phyloP scores from a whole-genome alignment of 345 rosid species.

The Eutrema yunnanense region DNA sequence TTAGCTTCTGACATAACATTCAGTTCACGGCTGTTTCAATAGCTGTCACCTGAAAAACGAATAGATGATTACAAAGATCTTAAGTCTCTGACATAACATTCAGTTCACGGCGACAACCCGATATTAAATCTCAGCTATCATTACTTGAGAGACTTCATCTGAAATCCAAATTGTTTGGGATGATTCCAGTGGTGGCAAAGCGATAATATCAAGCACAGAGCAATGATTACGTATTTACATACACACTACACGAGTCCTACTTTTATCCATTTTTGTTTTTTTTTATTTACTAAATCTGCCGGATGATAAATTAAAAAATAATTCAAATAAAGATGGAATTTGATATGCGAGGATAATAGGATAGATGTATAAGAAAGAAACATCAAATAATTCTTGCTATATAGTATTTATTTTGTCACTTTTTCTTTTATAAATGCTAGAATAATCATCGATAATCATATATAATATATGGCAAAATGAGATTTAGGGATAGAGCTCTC shows the following conservation, averaged over 20 bases:
- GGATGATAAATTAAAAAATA: not conserved
- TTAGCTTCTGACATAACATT: not conserved
- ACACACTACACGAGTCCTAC: not conserved
- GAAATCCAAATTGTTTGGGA: slow-evolving; percentile 34
- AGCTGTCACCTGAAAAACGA: no score
- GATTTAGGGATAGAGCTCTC: no score
- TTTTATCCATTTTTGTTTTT: not conserved
- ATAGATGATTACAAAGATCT: not conserved
- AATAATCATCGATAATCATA: not conserved
- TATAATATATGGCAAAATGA: no score
- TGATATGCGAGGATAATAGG: no score
- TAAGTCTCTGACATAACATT: not conserved
- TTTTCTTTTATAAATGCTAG: no score
- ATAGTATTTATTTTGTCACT: no score
- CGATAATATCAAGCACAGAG: not conserved
- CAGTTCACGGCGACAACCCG: not conserved
- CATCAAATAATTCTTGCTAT: no score
- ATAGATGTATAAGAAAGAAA: no score
- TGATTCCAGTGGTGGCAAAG: slow-evolving; percentile 14
- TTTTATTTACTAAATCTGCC: not conserved
- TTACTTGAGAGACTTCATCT: slow-evolving; percentile 34
- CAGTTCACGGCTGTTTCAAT: not conserved
- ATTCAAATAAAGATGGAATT: no score
- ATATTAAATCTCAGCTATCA: slow-evolving; percentile 3
- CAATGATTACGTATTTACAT: not conserved